Base-by-base conservation (phyloP, 2,329 filamentous ascomycete genomes). In the Tolypocladium ophioglossoides region DNA sequence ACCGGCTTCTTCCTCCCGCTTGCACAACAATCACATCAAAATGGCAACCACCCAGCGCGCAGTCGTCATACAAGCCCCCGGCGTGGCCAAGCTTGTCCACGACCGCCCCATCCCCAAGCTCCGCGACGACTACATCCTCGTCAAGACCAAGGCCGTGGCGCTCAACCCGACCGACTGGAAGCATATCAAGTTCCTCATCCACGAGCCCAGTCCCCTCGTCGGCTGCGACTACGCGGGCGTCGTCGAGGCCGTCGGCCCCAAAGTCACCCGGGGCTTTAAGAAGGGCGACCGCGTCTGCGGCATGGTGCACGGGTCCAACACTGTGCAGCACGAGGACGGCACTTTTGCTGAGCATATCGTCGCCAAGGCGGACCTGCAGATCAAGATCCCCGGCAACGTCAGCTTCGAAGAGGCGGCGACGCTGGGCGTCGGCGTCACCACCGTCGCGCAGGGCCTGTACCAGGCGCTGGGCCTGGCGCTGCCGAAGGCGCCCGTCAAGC, bases 141-240 rank as follows among this genome's bases (percentile, higher is more conserved):
- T 67, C 39, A 57, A 58, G 50, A 62, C 61, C 6, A 56, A 54
- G 20, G 64, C 66, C 1, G 65, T 72, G 1, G 68, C 67, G 18
- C 48, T 73, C 35, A 73, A 72, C 57, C 70, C 69, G 1, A 55
- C 55, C 50, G 71, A 74, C 55, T 59, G 59, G 40, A 73, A 73
- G 54, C 64, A 68, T 57, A 50, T 62, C 41, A 62, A 64, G 16
- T 57, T 58, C 48, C 60, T 59, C 46, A 53, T 60, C 1, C 60
- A 60, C 2, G 30, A 35, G 20, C 55, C 59, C 1, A 69, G 69
- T 2, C 63, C 66, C 24, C 60, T 67, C 5, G 49, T 59, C 8
- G 71, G 71, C 1, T 62, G 55, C 49, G 70, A 73, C 55, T 73
- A 68, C 55, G 61, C 66, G 8, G 69, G 70, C 40, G 62, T 59